Conservation (phyloP, 805 yeast genomes). For the Sugiyamaella floridensis region DNA sequence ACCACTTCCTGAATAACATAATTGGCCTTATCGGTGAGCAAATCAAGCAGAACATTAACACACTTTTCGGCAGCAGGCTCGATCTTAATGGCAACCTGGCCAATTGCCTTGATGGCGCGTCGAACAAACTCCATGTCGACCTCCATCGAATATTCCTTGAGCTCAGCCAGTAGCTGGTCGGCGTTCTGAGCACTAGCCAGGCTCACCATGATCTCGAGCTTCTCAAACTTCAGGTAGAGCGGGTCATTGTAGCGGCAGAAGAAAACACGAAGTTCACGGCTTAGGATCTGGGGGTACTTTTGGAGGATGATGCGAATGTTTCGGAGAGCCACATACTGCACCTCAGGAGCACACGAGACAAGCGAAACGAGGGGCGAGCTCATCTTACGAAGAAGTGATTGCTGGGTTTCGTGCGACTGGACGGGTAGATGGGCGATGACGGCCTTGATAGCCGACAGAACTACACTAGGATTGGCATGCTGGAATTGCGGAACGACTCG, state of each 20-base stretch:
- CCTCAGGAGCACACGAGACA: conserved; percentile 84
- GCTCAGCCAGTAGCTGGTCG: conserved; percentile 59
- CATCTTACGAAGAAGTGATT: conserved; percentile 54
- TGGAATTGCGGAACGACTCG: conserved; percentile 91
- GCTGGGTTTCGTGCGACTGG: conserved; percentile 34
- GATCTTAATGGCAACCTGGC: conserved; percentile 79
- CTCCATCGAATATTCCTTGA: conserved; percentile 84
- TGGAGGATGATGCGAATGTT: conserved; percentile 86
- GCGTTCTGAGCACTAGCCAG: conserved; percentile 62
- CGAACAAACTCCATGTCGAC: conserved; percentile 85
- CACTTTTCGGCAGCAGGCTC: conserved; percentile 57
- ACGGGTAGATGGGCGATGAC: conserved; percentile 54
- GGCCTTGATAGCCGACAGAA: conserved; percentile 74
- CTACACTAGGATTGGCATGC: conserved; percentile 95
- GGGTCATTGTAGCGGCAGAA: conserved; percentile 89
- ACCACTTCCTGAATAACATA: conserved; percentile 77
- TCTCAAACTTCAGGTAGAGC: conserved; percentile 90
- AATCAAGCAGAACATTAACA: conserved; percentile 56
- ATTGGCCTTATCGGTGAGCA: conserved; percentile 61
- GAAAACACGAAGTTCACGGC: conserved; percentile 79
- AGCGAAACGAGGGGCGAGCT: conserved; percentile 83
- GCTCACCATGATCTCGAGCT: conserved; percentile 76
- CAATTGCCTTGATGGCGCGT: conserved; percentile 83
- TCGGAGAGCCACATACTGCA: conserved; percentile 87
- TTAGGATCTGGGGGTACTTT: conserved; percentile 72